A percentile compares a stretch with the other conserved stretches of the same genome.
Evolutionary conservation across 495 filamentous ascomycete genomes (phyloP).

Genomic region (Haplographium delicatum): DNA sequence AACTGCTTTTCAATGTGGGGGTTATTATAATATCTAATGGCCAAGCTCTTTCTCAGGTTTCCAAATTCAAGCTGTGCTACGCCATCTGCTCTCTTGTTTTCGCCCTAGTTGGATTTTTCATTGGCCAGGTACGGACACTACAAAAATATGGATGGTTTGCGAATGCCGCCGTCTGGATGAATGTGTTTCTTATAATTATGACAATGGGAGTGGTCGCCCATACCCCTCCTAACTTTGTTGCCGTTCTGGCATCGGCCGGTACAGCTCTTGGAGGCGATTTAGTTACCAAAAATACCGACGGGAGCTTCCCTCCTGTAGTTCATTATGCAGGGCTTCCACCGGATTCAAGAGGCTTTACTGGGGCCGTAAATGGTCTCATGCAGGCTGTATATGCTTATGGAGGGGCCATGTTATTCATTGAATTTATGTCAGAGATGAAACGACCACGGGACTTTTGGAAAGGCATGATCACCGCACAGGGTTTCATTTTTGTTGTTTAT

Average conservation of each 20-base stretch:
- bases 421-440: constrained; percentile 62
- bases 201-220: constrained; percentile 46
- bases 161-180: constrained; percentile 50
- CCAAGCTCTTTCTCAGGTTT: constrained; percentile 49
- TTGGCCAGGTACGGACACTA: constrained; percentile 49
- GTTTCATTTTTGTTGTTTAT: constrained; percentile 46
- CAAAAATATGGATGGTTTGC: constrained; percentile 49
- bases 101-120: constrained; percentile 23
- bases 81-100: constrained; percentile 37
- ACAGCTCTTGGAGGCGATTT: neutral
- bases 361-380: constrained; percentile 48
- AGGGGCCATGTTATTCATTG: constrained; percentile 53
- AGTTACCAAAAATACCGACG: neutral
- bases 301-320: constrained; percentile 19
- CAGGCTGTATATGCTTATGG: constrained; percentile 50
- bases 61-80: constrained; percentile 46
- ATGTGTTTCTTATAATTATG: constrained; percentile 43
- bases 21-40: constrained; percentile 49
- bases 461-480: constrained; percentile 48
- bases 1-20: constrained; percentile 45
- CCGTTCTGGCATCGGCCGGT: constrained; percentile 3
- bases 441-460: constrained; percentile 58
- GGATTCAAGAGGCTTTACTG: constrained; percentile 29
- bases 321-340: constrained; percentile 25
- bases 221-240: constrained; percentile 41